phyloP scores from a whole-genome alignment of 2,329 filamentous ascomycete species.

The Beauveria medogensis region DNA sequence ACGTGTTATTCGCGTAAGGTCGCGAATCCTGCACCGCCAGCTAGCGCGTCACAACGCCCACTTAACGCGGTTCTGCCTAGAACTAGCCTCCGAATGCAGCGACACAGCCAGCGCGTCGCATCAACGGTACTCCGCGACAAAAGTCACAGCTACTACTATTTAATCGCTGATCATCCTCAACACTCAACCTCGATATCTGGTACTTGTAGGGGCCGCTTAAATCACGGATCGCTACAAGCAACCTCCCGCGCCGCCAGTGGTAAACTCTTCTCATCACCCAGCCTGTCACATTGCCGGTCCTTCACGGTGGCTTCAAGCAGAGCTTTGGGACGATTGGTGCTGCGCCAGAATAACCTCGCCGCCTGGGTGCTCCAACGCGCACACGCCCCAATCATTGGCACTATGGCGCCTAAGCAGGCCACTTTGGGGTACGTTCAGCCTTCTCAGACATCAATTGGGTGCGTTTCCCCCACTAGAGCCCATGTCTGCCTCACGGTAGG shows the following conservation, averaged over 20 bases:
- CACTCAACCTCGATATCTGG: neutral
- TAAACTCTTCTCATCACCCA: neutral
- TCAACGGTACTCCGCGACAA: neutral
- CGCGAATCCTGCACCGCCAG: neutral
- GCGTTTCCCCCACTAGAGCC: constrained; percentile 27
- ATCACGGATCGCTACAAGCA: neutral
- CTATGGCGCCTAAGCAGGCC: constrained; percentile 60
- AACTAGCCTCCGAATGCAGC: constrained; percentile 1
- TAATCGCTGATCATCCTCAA: neutral
- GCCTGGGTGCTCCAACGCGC: neutral
- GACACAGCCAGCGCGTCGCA: constrained; percentile 3
- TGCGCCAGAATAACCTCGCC: neutral
- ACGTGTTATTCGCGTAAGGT: constrained; percentile 6
- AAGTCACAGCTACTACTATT: neutral
- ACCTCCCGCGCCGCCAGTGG: neutral
- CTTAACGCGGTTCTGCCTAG: constrained; percentile 14
- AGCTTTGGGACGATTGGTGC: constrained; percentile 5
- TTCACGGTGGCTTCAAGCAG: constrained; percentile 9
- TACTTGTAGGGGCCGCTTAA: too few species aligned
- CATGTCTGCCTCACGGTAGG: neutral
- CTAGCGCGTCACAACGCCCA: constrained; percentile 10
- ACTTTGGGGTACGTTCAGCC: constrained; percentile 82
- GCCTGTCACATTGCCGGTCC: neutral
- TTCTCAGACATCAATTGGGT: constrained; percentile 68
- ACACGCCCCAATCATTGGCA: neutral